Base-by-base conservation (phyloP, 176 grass and related monocot species). In the Triticum dicoccoides region DNA sequence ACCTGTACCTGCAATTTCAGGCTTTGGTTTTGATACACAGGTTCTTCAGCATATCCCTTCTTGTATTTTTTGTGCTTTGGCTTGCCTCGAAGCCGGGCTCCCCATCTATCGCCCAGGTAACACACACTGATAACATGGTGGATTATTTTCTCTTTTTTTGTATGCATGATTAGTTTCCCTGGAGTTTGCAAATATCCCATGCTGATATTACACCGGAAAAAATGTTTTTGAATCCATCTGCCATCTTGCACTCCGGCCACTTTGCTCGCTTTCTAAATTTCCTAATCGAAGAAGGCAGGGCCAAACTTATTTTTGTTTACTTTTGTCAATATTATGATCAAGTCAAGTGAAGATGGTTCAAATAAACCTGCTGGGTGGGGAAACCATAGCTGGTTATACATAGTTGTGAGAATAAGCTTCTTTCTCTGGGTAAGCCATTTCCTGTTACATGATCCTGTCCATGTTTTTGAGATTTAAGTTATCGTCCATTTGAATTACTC, bases 61-160 rank as follows among this genome's bases (percentile, higher is more conserved):
- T 98, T 69, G 59, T 83, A 81, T 98, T 98, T 86, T 95, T 98
- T 71, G 18, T 91, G 83, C 93, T 98, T 78, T 98, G 96, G 96
- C 69, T 84, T 91, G 67, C 81, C 18, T 95, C 96, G n/a, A 90
- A 84, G n/a, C 86, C 93, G 66, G 64, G 83, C 34, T 70, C 82
- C 0, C 3, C 66, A 56, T 61, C 84, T 59, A 65, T 20, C 11
- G 30, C 88, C n/a, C 88, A 85, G 95, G 95, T 97, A 94, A 85
- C 11, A 24, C 10, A 77, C n/a, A 34, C 8, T 8, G 4, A 83
- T 80, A 23, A 20, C 20, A 78, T 18, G 18, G 5, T 82, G 13
- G 27, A n/a, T 73, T 6, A 0, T 44, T 85, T 69, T 10, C 5
- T 33, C 5, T 24, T 21, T 42, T 9, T 24, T 11, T 49, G 11